Evolutionary conservation across 768 basidiomycete genomes (phyloP).

Genomic region (Xerocomus brunneocitrinus): DNA sequence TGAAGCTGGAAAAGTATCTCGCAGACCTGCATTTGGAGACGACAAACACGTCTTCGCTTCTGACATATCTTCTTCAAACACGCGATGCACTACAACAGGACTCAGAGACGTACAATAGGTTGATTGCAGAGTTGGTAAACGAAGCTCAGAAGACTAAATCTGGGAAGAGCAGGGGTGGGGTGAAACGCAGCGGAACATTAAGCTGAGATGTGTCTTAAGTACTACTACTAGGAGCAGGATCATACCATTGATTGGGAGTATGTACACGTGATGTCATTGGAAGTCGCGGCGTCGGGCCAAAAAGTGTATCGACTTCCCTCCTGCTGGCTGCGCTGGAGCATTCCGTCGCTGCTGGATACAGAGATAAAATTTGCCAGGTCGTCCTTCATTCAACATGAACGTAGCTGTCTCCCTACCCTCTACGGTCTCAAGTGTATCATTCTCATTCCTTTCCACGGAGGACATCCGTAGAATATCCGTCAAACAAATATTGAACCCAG

Average conservation of each 20-base stretch:
- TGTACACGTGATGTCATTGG: background rate
- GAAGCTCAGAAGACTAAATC: slow-evolving; percentile 85
- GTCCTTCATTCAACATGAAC: slow-evolving; percentile 57
- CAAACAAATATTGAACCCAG: slow-evolving; percentile 92
- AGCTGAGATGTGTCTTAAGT: slow-evolving; percentile 14
- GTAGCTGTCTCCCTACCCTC: slow-evolving; percentile 87
- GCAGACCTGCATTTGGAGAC: slow-evolving; percentile 68
- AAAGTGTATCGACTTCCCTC: slow-evolving; percentile 7
- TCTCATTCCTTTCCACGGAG: slow-evolving; percentile 84
- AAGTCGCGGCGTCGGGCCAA: background rate
- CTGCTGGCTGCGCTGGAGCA: no score
- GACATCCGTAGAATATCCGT: slow-evolving; percentile 95
- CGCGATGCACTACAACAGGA: slow-evolving; percentile 82
- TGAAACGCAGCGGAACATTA: slow-evolving; percentile 48
- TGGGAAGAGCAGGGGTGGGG: slow-evolving; percentile 47
- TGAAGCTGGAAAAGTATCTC: slow-evolving; percentile 61
- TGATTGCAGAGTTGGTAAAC: slow-evolving; percentile 89
- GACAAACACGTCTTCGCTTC: slow-evolving; percentile 64
- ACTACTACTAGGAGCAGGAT: no score
- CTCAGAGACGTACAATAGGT: slow-evolving; percentile 82
- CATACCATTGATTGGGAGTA: background rate
- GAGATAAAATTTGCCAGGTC: background rate
- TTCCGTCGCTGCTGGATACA: no score
- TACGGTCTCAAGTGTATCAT: slow-evolving; percentile 77
- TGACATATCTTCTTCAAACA: slow-evolving; percentile 80